Base-by-base conservation (phyloP, 805 yeast genomes). In the Yamadazyma insecticola region DNA sequence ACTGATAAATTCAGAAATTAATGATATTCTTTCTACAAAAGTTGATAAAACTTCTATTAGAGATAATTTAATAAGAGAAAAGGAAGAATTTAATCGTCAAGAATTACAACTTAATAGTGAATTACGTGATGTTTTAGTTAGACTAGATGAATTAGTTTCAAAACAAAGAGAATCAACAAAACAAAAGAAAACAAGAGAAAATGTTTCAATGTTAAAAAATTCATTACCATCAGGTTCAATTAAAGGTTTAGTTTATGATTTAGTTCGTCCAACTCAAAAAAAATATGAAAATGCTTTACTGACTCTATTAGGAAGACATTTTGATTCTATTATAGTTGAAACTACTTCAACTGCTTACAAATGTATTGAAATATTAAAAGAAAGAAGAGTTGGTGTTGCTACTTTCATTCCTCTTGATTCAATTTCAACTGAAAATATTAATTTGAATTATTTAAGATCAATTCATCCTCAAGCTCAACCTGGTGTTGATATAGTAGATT, bases 361-460 rank as follows among this genome's bases (percentile, higher is more conserved):
- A 39, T 85, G 95, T 51, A 82, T 92, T 40, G 74, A 76, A 6
- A 81, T 81, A 35, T 62, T 90, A 51, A 85, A 87, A 46, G 89
- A 84, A 42, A 90, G 90, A 50, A 71, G 96, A 42, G 66, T 81
- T 9, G 97, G 97, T 28, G 70, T 73, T 6, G 88, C 92, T 1
- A 77, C 94, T 1, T 89, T 92, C 47, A 81, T 92, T 37, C 97
- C 98, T 0, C 60, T 92, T 30, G 92, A 88, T 47, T 70, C 88
- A 2, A 78, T 92, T 19, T 42, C 48, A 11, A 72, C 67, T 6
- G 74, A 76, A 1, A 68, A 60, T 21, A 64, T 78, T 4, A 66
- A 79, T 28, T 71, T 74, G 30, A 63, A 73, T 15, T 62, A 68
- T 29, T 55, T 82, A 18, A 64, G 94, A 43, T 63, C 72, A 19